Evolutionary conservation across 75 land plant species (phyloP).

Genomic region (Cunninghamia lanceolata): DNA sequence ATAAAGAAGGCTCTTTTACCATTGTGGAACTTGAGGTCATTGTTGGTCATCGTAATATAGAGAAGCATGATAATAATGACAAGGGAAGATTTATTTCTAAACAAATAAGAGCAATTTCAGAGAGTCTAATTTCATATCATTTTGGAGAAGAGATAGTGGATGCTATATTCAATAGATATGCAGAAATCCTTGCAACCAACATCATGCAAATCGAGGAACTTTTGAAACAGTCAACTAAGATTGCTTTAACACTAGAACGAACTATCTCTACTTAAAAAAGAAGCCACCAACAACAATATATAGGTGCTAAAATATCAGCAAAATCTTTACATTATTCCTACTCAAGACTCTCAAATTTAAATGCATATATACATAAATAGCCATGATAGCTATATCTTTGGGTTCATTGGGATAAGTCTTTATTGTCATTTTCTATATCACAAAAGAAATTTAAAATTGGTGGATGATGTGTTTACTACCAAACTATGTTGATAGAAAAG

Average conservation of each 20-base stretch:
- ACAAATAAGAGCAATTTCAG: constrained; percentile 26
- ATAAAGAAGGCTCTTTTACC: constrained; percentile 15
- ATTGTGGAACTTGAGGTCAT: not conserved
- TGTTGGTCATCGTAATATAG: not conserved
- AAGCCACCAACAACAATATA: no score
- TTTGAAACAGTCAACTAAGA: not conserved
- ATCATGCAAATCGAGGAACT: not conserved
- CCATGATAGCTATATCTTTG: no score
- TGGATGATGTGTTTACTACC: no score
- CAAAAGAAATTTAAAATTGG: no score
- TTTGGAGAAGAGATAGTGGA: constrained; percentile 15
- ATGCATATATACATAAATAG: no score
- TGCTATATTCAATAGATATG: not conserved
- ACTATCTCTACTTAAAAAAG: not conserved
- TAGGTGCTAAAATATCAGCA: no score
- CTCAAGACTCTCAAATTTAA: no score
- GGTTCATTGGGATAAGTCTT: no score
- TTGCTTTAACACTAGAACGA: not conserved
- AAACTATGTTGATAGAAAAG: no score
- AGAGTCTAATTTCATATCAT: constrained; percentile 19
- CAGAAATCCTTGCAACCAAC: not conserved
- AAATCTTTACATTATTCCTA: no score
- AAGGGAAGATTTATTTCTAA: not conserved
- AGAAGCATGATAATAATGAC: not conserved
- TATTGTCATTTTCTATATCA: no score